These are phyloP conservation scores for Lycium ferocissimum DNA, from an alignment of 257 asterid genomes.

Conservation along the genomic window DNA sequence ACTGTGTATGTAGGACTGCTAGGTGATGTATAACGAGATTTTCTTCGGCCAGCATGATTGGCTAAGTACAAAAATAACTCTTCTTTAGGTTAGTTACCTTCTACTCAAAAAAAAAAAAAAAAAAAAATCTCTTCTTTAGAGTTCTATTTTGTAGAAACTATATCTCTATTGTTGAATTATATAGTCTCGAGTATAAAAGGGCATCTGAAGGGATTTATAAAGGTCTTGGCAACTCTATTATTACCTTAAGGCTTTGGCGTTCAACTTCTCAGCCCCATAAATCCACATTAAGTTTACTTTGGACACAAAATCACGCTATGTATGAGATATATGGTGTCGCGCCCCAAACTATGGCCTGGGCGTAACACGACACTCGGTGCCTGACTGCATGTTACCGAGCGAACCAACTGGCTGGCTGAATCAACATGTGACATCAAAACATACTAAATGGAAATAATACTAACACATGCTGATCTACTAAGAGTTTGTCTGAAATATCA, in stretches of 20 bases:
- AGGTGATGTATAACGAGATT: conserved; percentile 21
- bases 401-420: no score
- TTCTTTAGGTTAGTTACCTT: no score
- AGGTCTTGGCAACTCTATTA: not conserved
- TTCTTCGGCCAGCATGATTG: not conserved
- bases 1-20: conserved; percentile 12
- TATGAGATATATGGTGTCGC: no score
- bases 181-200: not conserved
- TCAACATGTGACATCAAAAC: no score
- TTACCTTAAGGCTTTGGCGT: not conserved
- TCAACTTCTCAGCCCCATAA: not conserved
- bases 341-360: no score
- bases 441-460: no score
- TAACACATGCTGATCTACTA: no score
- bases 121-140: not conserved
- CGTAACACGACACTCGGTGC: no score
- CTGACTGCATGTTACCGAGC: no score
- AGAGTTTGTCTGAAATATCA: no score
- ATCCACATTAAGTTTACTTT: not conserved
- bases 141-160: not conserved
- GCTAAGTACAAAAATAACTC: not conserved
- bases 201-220: not conserved
- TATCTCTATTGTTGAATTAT: not conserved
- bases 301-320: not conserved
- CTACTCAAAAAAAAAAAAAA: no score